A percentile compares a stretch with the other conserved stretches of the same genome.
Evolutionary conservation across 2,329 filamentous ascomycete species (phyloP).

Genomic region (Fragosphaeria purpurea): DNA sequence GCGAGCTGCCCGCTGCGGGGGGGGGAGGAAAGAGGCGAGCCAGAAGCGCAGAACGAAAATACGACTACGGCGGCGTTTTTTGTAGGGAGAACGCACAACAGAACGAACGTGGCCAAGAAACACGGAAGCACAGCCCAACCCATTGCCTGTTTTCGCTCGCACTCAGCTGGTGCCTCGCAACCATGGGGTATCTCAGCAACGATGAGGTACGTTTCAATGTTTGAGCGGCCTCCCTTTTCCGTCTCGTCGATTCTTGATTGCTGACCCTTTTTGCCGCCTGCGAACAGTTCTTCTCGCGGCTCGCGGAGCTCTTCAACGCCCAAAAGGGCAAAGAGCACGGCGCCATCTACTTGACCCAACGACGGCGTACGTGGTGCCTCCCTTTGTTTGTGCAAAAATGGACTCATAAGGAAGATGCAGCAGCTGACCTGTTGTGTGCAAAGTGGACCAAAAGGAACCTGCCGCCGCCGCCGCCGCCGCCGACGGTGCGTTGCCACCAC

Average conservation of each 20-base stretch:
- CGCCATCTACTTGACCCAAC: slow-evolving; percentile 65
- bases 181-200: slow-evolving; percentile 27
- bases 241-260: not conserved
- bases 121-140: no score
- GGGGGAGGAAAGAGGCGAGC: not conserved
- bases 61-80: no score
- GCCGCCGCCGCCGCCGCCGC: no score
- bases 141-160: no score
- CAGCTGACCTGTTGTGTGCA: no score
- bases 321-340: slow-evolving; percentile 62
- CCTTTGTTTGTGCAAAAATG: not conserved
- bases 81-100: not conserved
- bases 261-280: not conserved
- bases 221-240: not conserved
- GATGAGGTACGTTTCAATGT: slow-evolving; percentile 24
- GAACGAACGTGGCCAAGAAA: not conserved
- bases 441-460: no score
- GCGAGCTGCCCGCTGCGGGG: not conserved
- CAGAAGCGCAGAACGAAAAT: no score
- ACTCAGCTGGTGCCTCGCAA: not conserved
- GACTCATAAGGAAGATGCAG: no score
- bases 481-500: no score
- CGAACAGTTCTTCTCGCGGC: slow-evolving; percentile 60
- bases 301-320: slow-evolving; percentile 57
- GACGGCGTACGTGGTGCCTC: slow-evolving; percentile 49